A percentile compares a stretch with the other conserved stretches of the same genome.
Conservation (phyloP, 176 grass and related monocot species). For the Zizania latifolia region DNA sequence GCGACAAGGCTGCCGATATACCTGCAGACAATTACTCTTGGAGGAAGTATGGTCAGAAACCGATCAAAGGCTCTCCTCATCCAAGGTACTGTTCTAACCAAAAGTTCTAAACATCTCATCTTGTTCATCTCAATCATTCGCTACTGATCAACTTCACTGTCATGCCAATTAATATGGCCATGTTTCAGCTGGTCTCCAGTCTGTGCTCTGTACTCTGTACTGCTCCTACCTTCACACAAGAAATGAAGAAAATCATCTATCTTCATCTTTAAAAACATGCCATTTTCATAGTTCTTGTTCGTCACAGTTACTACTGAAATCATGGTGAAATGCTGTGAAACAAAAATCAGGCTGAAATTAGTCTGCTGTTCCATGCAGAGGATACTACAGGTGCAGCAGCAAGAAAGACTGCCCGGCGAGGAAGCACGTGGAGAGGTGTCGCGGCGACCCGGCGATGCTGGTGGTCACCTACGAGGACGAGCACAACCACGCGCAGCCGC, state of each 20-base stretch:
- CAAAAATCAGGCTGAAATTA: background rate
- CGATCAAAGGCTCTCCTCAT: conserved; percentile 94
- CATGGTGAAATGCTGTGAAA: background rate
- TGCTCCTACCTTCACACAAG: background rate
- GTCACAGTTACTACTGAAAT: no score
- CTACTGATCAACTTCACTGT: background rate
- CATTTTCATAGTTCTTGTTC: no score
- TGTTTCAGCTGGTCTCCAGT: background rate
- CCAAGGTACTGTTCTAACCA: conserved; percentile 43
- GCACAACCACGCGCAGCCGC: conserved; percentile 60
- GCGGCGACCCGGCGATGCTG: conserved; percentile 54
- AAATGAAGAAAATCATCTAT: no score
- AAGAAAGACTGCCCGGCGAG: conserved; percentile 75
- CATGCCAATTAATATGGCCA: background rate
- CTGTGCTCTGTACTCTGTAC: background rate
- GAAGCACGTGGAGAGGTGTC: conserved; percentile 81
- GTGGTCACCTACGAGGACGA: conserved; percentile 78
- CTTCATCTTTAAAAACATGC: no score
- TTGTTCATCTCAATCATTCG: background rate
- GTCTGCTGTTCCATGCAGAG: conserved; percentile 23
- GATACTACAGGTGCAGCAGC: conserved; percentile 93
- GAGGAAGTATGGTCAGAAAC: conserved; percentile 99
- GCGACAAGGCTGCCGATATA: conserved; percentile 81
- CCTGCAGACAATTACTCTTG: conserved; percentile 75
- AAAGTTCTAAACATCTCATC: background rate